These are phyloP conservation scores for Cystoderma amianthinum DNA, from an alignment of 768 basidiomycete genomes.

Conservation along the genomic window DNA sequence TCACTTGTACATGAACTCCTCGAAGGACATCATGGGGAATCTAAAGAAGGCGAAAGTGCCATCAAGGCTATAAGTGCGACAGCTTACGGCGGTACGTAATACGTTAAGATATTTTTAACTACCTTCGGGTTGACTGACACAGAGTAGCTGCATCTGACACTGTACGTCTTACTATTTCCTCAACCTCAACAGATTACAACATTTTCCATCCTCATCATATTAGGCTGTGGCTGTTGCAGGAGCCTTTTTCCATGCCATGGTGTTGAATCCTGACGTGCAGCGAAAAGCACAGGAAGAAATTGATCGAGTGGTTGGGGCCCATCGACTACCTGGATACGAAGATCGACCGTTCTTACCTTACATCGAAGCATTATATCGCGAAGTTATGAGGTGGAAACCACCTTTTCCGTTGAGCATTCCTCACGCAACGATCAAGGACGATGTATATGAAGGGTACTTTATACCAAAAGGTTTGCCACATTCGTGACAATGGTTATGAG, in stretches of 20 bases:
- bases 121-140: no score
- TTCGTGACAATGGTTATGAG: neutral
- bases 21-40: conserved; percentile 1
- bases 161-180: no score
- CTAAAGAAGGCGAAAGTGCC: conserved; percentile 3
- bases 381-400: conserved; percentile 13
- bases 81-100: no score
- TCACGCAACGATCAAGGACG: conserved; percentile 16
- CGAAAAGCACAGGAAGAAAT: no score
- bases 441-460: no score
- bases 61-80: conserved; percentile 4
- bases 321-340: conserved; percentile 19
- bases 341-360: conserved; percentile 21
- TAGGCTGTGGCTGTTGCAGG: no score
- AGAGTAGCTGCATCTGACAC: no score
- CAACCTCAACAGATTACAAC: no score
- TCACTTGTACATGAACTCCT: conserved; percentile 8
- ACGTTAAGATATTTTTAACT: no score
- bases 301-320: conserved; percentile 19
- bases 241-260: conserved; percentile 22
- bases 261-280: conserved; percentile 21
- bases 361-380: conserved; percentile 13
- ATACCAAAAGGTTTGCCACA: no score
- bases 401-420: conserved; percentile 13
- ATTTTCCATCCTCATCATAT: no score